Base-by-base conservation (phyloP, 169 alveolate genomes). In the Plasmodium relictum region DNA sequence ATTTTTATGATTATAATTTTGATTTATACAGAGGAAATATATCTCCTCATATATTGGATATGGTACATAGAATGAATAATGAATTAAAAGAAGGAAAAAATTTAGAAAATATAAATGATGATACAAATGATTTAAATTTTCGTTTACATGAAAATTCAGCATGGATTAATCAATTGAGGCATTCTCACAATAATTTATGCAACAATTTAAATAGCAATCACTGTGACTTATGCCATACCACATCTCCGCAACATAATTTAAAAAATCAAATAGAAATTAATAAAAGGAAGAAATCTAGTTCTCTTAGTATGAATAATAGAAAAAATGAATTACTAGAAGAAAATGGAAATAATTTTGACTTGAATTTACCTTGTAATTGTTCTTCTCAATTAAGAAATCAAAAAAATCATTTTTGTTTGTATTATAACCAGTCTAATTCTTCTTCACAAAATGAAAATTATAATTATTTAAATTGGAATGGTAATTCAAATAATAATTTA, bases 131-230 rank as follows among this genome's bases (percentile, higher is more conserved):
- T 6, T 20, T 83, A 68, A 83, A 44, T 62, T 83, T 68, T 22
- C 44, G 52, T 37, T 37, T 71, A 26, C 86, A 66, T 66, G 80
- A 83, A 44, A 76, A 76, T 18, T 37, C 61, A 14, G 31, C 86
- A 9, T 83, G 91, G 91, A 68, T 83, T 20, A 83, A 83, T 62
- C 91, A 83, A 44, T 3, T 83, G n/a, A 83, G 78, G 20, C 91
- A 83, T 16, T 50, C 83, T 0, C 74, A 80, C n/a, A 66, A 68
- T 44, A 66, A 66, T 18, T 45, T 83, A 6, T 68, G 72, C 42
- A 83, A 70, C 63, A 76, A 65, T 65, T 24, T 76, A 50, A 76
- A 56, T 18, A 69, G 26, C 42, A 62, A 68, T 24, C 85, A 56
- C 14, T 56, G 91, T 54, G 91, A 83, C 41, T 50, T 70, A 70